Evolutionary conservation across 345 rosid species (phyloP).

Genomic region (Populus nigra): DNA sequence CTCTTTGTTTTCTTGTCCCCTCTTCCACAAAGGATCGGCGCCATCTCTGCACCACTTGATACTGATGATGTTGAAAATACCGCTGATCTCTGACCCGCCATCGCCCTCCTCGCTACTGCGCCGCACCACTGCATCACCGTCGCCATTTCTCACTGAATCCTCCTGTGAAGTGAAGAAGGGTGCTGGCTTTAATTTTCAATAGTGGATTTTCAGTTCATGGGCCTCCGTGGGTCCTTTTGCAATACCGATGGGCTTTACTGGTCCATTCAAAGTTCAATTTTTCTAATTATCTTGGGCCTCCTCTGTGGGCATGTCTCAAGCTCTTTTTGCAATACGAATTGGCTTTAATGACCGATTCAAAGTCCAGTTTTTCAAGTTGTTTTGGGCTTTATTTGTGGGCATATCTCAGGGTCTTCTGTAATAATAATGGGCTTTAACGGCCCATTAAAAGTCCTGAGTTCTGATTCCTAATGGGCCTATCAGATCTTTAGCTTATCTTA

Average conservation of each 20-base stretch:
- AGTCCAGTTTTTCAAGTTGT: no score
- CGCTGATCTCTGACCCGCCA: conserved; percentile 39
- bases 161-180: background rate
- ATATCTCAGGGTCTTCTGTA: background rate
- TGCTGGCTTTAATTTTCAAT: background rate
- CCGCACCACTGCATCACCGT: conserved; percentile 54
- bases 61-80: conserved; percentile 19
- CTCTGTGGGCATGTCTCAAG: no score
- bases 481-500: background rate
- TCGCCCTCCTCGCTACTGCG: conserved; percentile 50
- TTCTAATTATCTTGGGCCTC: no score
- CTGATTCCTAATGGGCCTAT: background rate
- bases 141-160: conserved; percentile 13
- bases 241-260: background rate
- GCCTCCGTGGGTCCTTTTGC: background rate
- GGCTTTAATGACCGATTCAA: no score
- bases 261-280: background rate
- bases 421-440: background rate
- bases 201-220: background rate
- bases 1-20: conserved; percentile 92
- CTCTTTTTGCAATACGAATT: no score
- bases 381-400: no score
- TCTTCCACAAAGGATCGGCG: conserved; percentile 65
- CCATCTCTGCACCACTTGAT: conserved; percentile 5
- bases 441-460: background rate